These are phyloP conservation scores for Crucibulum laeve DNA, from an alignment of 768 basidiomycete species.

Conservation along the genomic window DNA sequence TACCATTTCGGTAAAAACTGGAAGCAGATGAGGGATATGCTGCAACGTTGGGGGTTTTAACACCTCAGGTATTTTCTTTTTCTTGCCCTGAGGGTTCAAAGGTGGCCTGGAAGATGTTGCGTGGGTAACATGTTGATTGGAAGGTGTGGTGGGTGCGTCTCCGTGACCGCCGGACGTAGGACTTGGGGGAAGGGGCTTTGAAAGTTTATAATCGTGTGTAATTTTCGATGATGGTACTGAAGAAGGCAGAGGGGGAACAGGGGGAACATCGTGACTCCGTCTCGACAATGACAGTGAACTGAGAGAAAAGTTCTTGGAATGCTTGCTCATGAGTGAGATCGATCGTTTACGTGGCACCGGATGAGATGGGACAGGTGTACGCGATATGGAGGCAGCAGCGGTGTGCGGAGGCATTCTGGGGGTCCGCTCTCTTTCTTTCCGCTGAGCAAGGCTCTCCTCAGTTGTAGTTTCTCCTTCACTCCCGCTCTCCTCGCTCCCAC, in stretches of 20 bases:
- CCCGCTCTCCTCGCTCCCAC: conserved; percentile 18
- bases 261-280: conserved; percentile 29
- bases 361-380: conserved; percentile 12
- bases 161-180: conserved; percentile 9
- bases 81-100: conserved; percentile 5
- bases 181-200: conserved; percentile 40
- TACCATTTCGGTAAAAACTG: conserved; percentile 92
- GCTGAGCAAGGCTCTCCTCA: conserved; percentile 18
- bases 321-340: conserved; percentile 40
- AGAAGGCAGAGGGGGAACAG: conserved; percentile 39
- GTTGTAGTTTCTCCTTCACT: conserved; percentile 19
- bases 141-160: background rate
- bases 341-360: conserved; percentile 26
- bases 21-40: conserved; percentile 77
- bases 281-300: conserved; percentile 17
- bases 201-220: conserved; percentile 17
- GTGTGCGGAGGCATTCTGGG: conserved; percentile 1
- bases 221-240: conserved; percentile 28
- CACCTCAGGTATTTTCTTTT: conserved; percentile 40
- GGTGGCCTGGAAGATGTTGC: background rate
- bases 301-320: conserved; percentile 36
- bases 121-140: background rate
- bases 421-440: conserved; percentile 5
- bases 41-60: conserved; percentile 73
- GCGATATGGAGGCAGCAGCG: conserved; percentile 8